Base-by-base conservation (phyloP, 345 rosid genomes). In the Sapria himalayana region DNA sequence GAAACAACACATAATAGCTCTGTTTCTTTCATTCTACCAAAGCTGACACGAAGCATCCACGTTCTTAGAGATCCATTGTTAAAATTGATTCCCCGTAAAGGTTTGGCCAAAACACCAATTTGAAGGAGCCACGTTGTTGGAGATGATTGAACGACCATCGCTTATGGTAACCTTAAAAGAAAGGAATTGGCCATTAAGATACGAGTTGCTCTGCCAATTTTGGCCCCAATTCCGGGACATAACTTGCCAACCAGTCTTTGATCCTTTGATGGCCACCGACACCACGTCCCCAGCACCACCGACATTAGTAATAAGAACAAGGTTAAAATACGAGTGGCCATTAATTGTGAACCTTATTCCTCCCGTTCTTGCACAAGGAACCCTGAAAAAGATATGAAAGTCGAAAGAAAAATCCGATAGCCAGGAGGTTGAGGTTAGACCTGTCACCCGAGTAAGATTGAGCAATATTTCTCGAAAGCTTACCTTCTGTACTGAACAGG, bases 181-280 rank as follows among this genome's bases (percentile, higher is more conserved):
- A 57, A 78, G 74, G 51, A 58, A 52, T 54, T 78, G 82, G 9
- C 89, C 89, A 39, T 71, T 71, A 14, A 78, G 74, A 45, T 71
- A 58, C n/a, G 82, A 62, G 43, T 77, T 73, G 63, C 89, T 77
- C 57, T 77, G 89, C 89, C 89, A 77, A 41, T 78, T 78, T 40
- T 78, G 89, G 20, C 89, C 89, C 89, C 89, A 78, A n/a, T 78
- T 78, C 41, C 89, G 62, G 10, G 82, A 74, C 82, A 78, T 74
- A 15, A 62, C 48, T 37, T 74, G 76, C 79, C 89, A 74, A 37
- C 49, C 60, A 19, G 79, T 52, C 42, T 65, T 62, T 15, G 82
- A 74, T 3, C 91, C 91, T 49, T 54, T 78, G 42, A 78, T 56
- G 15, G 77, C 50, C 1, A 74, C 89, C 1, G 79, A 37, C 33